A percentile compares a stretch with the other conserved stretches of the same genome.
Conservation (phyloP, 345 rosid species). For the Erodium maritimum region DNA sequence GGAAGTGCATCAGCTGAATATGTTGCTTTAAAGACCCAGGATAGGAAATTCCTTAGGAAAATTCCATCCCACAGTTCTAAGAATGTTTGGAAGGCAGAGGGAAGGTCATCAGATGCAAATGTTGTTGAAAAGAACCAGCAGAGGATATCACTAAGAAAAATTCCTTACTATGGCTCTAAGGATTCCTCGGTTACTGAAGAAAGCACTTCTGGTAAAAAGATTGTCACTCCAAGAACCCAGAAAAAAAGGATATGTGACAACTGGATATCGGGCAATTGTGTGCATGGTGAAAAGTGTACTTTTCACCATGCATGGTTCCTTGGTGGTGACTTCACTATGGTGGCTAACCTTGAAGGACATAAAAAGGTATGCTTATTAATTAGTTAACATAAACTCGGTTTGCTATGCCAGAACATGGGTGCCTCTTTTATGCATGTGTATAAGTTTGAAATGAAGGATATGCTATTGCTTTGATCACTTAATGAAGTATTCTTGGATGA, state of each 20-base stretch:
- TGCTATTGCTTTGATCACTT: too few relatives aligned
- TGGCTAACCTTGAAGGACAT: slow-evolving; percentile 27
- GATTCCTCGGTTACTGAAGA: not conserved
- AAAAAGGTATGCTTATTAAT: slow-evolving; percentile 12
- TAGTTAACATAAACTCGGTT: not conserved
- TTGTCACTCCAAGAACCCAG: not conserved
- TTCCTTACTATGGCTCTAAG: too few relatives aligned
- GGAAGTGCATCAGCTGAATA: too few relatives aligned
- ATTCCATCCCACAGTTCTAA: too few relatives aligned
- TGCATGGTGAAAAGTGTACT: slow-evolving; percentile 18
- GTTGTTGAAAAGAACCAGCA: too few relatives aligned
- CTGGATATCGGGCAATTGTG: slow-evolving; percentile 21
- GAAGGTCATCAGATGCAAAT: too few relatives aligned
- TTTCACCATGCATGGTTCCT: slow-evolving; percentile 20
- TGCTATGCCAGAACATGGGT: not conserved
- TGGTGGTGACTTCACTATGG: slow-evolving; percentile 19
- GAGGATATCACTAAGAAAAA: too few relatives aligned
- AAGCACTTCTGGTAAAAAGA: not conserved
- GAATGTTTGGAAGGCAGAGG: too few relatives aligned
- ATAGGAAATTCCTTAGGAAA: too few relatives aligned
- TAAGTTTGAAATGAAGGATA: too few relatives aligned
- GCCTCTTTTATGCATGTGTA: not conserved
- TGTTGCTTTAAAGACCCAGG: too few relatives aligned
- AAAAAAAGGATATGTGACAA: slow-evolving; percentile 10
- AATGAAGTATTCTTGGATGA: too few relatives aligned